Conservation (phyloP, 768 basidiomycete species). For the Hygrocybe punicea region DNA sequence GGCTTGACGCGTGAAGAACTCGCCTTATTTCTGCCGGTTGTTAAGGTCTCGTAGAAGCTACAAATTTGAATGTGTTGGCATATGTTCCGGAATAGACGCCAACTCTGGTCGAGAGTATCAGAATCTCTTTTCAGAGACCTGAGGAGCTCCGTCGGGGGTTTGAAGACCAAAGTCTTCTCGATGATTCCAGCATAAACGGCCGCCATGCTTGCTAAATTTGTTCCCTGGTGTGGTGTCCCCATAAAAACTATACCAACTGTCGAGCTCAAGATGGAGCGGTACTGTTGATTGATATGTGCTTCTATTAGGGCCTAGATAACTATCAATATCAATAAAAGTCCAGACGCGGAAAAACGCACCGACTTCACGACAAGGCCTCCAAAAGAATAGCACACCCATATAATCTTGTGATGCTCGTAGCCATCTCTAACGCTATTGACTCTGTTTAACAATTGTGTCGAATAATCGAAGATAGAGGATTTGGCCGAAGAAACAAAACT, state of each 20-base stretch:
- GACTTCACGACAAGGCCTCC: neutral
- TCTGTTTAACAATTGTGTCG: neutral
- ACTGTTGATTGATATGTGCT: neutral
- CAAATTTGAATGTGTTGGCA: neutral
- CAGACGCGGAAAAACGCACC: neutral
- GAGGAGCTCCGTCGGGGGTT: neutral
- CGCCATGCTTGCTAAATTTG: neutral
- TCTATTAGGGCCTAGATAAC: neutral
- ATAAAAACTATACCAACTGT: neutral
- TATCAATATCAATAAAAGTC: neutral
- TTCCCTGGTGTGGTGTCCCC: neutral
- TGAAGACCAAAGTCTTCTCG: neutral
- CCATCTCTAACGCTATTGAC: neutral
- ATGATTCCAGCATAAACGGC: neutral
- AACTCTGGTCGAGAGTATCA: neutral
- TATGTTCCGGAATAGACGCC: neutral
- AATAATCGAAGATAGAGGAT: neutral
- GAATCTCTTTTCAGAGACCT: neutral
- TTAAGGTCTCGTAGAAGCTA: neutral
- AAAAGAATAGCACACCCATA: neutral
- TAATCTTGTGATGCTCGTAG: neutral
- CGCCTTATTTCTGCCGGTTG: neutral
- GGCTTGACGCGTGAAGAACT: neutral
- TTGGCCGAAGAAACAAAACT: neutral
- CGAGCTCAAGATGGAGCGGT: neutral